Conservation (phyloP, 1,284 basidiomycete species). For the Ceratobasidium sp. region DNA sequence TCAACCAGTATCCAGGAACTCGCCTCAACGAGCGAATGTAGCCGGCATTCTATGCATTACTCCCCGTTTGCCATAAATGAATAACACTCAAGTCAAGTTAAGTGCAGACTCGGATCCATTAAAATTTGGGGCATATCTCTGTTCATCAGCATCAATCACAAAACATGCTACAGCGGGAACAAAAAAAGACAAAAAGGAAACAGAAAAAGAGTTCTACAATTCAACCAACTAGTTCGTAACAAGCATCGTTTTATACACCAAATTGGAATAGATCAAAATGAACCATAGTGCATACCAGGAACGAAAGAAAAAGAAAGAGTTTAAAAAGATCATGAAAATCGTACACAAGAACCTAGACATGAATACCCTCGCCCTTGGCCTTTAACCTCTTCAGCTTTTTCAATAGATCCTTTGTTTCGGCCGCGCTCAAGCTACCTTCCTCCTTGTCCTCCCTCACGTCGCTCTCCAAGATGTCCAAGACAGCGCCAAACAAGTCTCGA, state of each 20-base stretch:
- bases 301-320: neutral
- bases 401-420: conserved; percentile 62
- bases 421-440: conserved; percentile 40
- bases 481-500: conserved; percentile 72
- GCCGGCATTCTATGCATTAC: too few relatives aligned
- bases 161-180: neutral
- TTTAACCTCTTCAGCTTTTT: conserved; percentile 66
- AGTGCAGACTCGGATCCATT: too few relatives aligned
- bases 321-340: conserved; percentile 2
- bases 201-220: neutral
- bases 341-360: neutral
- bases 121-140: neutral
- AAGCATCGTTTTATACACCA: conserved; percentile 7
- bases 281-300: conserved; percentile 1
- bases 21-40: too few relatives aligned
- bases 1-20: too few relatives aligned
- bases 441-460: conserved; percentile 66
- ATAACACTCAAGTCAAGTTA: too few relatives aligned
- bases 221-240: conserved; percentile 4
- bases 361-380: conserved; percentile 57
- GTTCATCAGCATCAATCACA: too few relatives aligned
- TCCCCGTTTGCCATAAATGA: too few relatives aligned
- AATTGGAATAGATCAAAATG: neutral
- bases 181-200: neutral
- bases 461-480: conserved; percentile 77